Percentiles rank a stretch among this genome's conserved stretches.
These are phyloP conservation scores for Fusarium nematophilum DNA, from an alignment of 2,329 filamentous ascomycete species.

Conservation along the genomic window DNA sequence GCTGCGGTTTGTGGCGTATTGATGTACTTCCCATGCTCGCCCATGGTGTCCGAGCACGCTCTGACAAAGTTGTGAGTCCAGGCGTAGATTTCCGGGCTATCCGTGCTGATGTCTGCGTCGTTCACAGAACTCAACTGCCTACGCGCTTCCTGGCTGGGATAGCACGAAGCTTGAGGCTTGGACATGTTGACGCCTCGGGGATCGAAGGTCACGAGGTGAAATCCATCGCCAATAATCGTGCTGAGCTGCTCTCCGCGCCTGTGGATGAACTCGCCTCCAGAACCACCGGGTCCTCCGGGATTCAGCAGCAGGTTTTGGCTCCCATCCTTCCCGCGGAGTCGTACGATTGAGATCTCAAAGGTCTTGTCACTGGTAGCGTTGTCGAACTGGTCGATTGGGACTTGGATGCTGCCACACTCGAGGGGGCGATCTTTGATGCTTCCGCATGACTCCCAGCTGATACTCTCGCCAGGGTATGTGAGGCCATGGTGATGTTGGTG, in stretches of 20 bases:
- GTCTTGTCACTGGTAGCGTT: constrained; percentile 48
- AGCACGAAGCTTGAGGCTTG: constrained; percentile 51
- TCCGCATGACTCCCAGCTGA: constrained; percentile 55
- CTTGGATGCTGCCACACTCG: constrained; percentile 57
- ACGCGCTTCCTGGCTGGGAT: constrained; percentile 50
- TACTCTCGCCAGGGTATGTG: constrained; percentile 24
- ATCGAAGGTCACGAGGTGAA: constrained; percentile 61
- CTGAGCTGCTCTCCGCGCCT: constrained; percentile 50
- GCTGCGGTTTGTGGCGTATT: constrained; percentile 63
- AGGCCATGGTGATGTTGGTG: constrained; percentile 11
- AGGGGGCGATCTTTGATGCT: constrained; percentile 49
- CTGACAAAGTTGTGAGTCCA: constrained; percentile 55
- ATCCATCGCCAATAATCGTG: constrained; percentile 53
- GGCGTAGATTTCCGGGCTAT: constrained; percentile 54
- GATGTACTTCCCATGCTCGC: constrained; percentile 57
- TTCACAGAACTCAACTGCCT: constrained; percentile 38
- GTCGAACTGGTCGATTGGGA: constrained; percentile 61
- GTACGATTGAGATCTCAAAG: constrained; percentile 58
- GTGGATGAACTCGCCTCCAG: constrained; percentile 53
- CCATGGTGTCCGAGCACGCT: constrained; percentile 57
- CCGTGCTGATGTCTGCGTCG: constrained; percentile 42
- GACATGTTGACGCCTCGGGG: constrained; percentile 56
- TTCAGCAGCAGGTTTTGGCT: constrained; percentile 59
- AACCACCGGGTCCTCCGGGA: constrained; percentile 60
- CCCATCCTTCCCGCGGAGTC: constrained; percentile 56